A percentile compares a stretch with the other conserved stretches of the same genome.
Conservation (phyloP, 2,329 filamentous ascomycete genomes). For the Xylaria sp. region DNA sequence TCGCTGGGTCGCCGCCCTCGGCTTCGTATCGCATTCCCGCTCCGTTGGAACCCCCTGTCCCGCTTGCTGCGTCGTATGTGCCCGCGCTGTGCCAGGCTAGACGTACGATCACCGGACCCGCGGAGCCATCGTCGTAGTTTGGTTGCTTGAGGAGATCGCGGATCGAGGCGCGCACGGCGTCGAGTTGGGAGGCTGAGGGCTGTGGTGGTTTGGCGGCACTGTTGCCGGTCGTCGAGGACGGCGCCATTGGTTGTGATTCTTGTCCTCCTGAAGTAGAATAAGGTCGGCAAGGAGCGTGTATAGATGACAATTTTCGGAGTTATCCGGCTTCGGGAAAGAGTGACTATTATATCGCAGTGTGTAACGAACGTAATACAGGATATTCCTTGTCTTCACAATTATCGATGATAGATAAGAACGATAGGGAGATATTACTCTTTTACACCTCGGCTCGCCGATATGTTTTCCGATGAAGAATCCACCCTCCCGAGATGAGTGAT, state of each 20-base stretch:
- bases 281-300: not conserved
- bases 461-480: not conserved
- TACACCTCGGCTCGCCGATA: constrained; percentile 15
- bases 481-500: constrained; percentile 11
- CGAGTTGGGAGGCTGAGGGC: constrained; percentile 43
- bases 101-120: constrained; percentile 70
- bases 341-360: not conserved
- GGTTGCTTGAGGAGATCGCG: constrained; percentile 65
- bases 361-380: not conserved
- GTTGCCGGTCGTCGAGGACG: not conserved
- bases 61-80: constrained; percentile 67
- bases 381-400: not conserved
- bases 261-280: not conserved
- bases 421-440: constrained; percentile 1
- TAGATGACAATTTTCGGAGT: not conserved
- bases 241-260: constrained; percentile 5
- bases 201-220: constrained; percentile 13
- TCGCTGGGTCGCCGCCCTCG: constrained; percentile 72
- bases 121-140: constrained; percentile 72
- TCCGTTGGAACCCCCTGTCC: constrained; percentile 72
- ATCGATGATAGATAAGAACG: not conserved
- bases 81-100: constrained; percentile 73
- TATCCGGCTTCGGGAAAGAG: not conserved
- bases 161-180: constrained; percentile 63
- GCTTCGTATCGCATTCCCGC: constrained; percentile 73